Evolutionary conservation across 176 grass and related monocot species (phyloP), one percentile per base, ranked within the genome.

Genomic region (Chrysopogon serrulatus): DNA sequence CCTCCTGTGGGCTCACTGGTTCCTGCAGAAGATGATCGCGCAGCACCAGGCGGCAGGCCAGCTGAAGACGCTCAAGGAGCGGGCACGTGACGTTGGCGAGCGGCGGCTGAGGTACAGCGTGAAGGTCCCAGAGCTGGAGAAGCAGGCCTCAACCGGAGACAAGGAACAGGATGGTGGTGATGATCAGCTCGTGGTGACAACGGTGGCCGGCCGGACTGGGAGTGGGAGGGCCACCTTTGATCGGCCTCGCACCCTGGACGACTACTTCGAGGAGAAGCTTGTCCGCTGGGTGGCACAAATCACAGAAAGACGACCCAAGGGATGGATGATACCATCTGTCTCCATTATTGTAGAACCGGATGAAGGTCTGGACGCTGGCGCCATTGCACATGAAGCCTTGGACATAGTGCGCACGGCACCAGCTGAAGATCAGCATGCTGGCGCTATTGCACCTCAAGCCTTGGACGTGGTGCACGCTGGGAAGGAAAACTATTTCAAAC

Each of bases 71-170:
- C 79, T 81, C 65, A 81, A 81, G 17, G 45, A 24, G 23, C 44
- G 78, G 32, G 78, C 65, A 2, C 32, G n/a, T 1, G 65, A 81
- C 5, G 65, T 81, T 16, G 33, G 65, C 33, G 4, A 81, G 47
- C 79, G 79, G 15, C 65, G 79, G 9, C 5, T 14, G 5, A 53
- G 79, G 79, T 81, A 81, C 79, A 65, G 32, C 45, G 79, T 81
- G 4, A 9, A 63, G 57, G 33, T 78, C 51, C 79, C 79, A 0
- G 27, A 51, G 37, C 2, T 4, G 6, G 35, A 1, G 57, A 74
- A 0, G 40, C 15, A 26, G 18, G 3, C 4, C 54, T n/a, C 16
- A n/a, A 5, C 10, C 1, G 0, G 61, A 23, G 34, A 30, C n/a
- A n/a, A n/a, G n/a, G n/a, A n/a, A n/a, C n/a, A n/a, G n/a, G n/a